Percentiles rank a stretch among this genome's conserved stretches.
Evolutionary conservation across 306 rosid genomes (phyloP).

Genomic region (Senna tora): DNA sequence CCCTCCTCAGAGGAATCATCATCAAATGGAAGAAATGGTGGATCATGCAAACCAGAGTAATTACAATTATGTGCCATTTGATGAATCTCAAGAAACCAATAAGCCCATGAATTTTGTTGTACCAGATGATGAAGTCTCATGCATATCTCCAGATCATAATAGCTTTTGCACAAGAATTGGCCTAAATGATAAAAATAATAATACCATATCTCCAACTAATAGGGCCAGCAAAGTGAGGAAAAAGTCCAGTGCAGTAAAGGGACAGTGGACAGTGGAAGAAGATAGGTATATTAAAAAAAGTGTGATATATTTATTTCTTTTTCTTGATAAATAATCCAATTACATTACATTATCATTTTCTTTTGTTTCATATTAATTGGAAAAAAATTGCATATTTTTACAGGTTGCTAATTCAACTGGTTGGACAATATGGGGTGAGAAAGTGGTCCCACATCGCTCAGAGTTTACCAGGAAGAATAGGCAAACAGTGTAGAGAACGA

Average conservation of each 20-base stretch:
- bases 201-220: conserved; percentile 31
- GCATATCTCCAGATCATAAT: conserved; percentile 50
- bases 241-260: conserved; percentile 68
- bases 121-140: conserved; percentile 67
- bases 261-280: conserved; percentile 89
- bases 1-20: conserved; percentile 44
- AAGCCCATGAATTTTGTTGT: conserved; percentile 48
- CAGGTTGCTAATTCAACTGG: conserved; percentile 80
- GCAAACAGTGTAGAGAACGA: conserved; percentile 93
- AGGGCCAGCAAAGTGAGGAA: conserved; percentile 50
- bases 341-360: not conserved
- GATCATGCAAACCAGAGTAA: conserved; percentile 41
- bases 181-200: conserved; percentile 40
- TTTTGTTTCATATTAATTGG: not conserved
- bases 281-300: conserved; percentile 59
- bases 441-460: conserved; percentile 93
- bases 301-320: not conserved
- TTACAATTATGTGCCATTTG: conserved; percentile 31
- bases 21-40: conserved; percentile 45
- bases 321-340: not conserved
- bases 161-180: conserved; percentile 45
- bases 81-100: conserved; percentile 44
- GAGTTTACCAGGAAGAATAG: conserved; percentile 83
- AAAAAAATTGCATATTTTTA: not conserved
- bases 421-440: conserved; percentile 76